Conservation (phyloP, 2,329 filamentous ascomycete genomes). For the Byssochlamys sp. region DNA sequence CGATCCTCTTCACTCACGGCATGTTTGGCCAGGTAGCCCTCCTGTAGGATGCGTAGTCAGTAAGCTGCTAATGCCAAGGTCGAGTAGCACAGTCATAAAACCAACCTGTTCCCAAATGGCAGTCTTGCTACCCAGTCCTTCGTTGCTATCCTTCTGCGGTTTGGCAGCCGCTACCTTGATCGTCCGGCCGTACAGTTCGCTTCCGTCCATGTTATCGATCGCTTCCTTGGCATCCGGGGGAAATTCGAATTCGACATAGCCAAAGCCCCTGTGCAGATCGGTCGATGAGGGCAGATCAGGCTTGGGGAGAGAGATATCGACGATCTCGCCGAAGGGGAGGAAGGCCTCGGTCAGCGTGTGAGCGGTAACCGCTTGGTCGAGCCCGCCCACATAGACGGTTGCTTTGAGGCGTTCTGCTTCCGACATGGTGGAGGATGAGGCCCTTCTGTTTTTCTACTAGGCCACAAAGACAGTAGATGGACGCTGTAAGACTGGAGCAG, state of each 20-base stretch:
- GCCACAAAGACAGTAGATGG: not conserved
- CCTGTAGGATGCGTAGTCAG: slow-evolving; percentile 45
- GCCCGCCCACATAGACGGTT: slow-evolving; percentile 83
- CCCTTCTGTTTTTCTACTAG: not conserved
- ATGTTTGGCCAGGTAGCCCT: slow-evolving; percentile 84
- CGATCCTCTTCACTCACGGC: slow-evolving; percentile 73
- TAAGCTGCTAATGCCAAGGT: slow-evolving; percentile 7
- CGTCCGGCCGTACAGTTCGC: slow-evolving; percentile 82
- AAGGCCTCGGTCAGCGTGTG: slow-evolving; percentile 80
- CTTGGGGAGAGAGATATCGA: slow-evolving; percentile 81
- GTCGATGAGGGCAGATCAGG: slow-evolving; percentile 69
- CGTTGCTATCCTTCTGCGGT: slow-evolving; percentile 75
- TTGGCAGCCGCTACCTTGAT: slow-evolving; percentile 90
- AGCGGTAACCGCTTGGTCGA: slow-evolving; percentile 67
- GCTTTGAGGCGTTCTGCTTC: slow-evolving; percentile 75
- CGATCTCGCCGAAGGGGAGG: slow-evolving; percentile 91
- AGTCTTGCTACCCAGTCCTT: slow-evolving; percentile 83
- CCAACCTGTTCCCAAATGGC: slow-evolving; percentile 94
- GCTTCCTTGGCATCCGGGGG: slow-evolving; percentile 80
- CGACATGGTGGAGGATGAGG: slow-evolving; percentile 51
- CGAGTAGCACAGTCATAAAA: slow-evolving; percentile 6
- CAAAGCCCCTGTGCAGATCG: slow-evolving; percentile 81
- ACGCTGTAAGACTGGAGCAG: too few relatives aligned
- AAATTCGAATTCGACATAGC: slow-evolving; percentile 89
- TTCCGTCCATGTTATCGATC: slow-evolving; percentile 98